These are phyloP conservation scores for Tephrocybe sp. DNA, from an alignment of 768 basidiomycete genomes.

Conservation along the genomic window DNA sequence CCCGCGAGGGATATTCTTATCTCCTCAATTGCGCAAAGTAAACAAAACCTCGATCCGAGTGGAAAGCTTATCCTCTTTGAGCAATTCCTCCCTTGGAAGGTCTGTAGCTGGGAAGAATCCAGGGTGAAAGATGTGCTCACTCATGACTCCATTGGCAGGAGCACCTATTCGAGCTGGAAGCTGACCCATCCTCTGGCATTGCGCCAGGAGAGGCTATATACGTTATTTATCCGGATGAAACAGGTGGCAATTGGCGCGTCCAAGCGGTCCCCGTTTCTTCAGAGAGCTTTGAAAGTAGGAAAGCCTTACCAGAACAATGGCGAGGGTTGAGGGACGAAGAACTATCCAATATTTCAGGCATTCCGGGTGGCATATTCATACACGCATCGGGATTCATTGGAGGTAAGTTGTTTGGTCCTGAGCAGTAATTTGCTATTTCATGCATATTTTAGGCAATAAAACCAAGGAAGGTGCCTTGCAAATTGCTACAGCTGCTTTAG, in stretches of 20 bases:
- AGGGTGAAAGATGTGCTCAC: background rate
- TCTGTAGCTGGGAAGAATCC: constrained; percentile 25
- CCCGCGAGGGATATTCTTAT: constrained; percentile 83
- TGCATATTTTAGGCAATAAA: constrained; percentile 61
- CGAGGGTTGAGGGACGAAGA: constrained; percentile 86
- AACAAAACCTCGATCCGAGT: constrained; percentile 57
- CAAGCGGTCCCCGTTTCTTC: constrained; percentile 85
- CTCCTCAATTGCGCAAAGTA: constrained; percentile 50
- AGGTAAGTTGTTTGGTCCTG: constrained; percentile 42
- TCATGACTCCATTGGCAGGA: constrained; percentile 36
- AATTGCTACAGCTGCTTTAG: constrained; percentile 71
- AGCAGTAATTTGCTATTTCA: constrained; percentile 1
- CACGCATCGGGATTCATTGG: constrained; percentile 98
- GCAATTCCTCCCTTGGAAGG: constrained; percentile 87
- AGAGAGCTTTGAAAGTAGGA: constrained; percentile 87
- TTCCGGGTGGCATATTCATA: constrained; percentile 85
- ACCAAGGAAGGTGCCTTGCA: constrained; percentile 84
- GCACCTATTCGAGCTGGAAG: constrained; percentile 88
- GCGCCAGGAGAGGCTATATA: constrained; percentile 65
- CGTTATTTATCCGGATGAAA: constrained; percentile 87
- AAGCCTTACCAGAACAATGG: constrained; percentile 92
- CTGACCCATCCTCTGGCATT: constrained; percentile 42
- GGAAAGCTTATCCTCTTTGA: constrained; percentile 83
- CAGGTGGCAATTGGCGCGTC: constrained; percentile 75
- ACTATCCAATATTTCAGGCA: constrained; percentile 68